Evolutionary conservation across 2,329 filamentous ascomycete genomes (phyloP), one percentile per base, ranked within the genome.

Genomic region (Verticillium zaregamsianum): DNA sequence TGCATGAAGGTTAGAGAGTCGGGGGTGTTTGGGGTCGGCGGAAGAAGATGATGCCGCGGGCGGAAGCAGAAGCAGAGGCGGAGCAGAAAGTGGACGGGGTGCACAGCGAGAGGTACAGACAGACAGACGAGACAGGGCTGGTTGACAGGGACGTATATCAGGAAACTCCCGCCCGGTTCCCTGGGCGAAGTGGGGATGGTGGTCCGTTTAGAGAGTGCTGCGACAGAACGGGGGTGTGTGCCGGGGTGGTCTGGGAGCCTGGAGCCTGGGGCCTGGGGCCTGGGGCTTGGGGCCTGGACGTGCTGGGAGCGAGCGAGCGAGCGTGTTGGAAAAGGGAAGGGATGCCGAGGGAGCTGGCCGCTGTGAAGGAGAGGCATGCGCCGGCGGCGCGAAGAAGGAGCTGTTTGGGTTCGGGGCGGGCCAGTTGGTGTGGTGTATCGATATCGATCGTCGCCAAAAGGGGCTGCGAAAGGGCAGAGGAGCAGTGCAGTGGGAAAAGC

Each of bases 111-210:
- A 15, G 28, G 28, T 28, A 28, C 28, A 32, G 25, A 31, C n/a
- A 15, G 8, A 25, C 49, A 23, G 49, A 8, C 49, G 7, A 20
- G 54, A 31, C 54, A 55, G 54, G 54, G 25, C 31, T 31, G 54
- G 54, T 55, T 55, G 54, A 55, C 25, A 33, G 25, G 54, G 54
- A 55, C 39, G 58, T 52, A 59, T 55, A 59, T 59, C 58, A 52
- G 45, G 58, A 59, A 54, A 54, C 58, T 31, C 54, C 25, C 54
- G 25, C 54, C 40, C 40, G 58, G 25, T 37, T 54, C 40, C 58
- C 58, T 59, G 58, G 58, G 58, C 58, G 40, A 59, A 59, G 58
- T 59, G 58, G 58, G 28, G 40, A 59, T 52, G 37, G 35, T 23
- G 45, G 45, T 49, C 45, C 20, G 45, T 49, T 49, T 49, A 49